Evolutionary conservation across 169 alveolate genomes (phyloP).

Genomic region (Plasmodium knowlesi): DNA sequence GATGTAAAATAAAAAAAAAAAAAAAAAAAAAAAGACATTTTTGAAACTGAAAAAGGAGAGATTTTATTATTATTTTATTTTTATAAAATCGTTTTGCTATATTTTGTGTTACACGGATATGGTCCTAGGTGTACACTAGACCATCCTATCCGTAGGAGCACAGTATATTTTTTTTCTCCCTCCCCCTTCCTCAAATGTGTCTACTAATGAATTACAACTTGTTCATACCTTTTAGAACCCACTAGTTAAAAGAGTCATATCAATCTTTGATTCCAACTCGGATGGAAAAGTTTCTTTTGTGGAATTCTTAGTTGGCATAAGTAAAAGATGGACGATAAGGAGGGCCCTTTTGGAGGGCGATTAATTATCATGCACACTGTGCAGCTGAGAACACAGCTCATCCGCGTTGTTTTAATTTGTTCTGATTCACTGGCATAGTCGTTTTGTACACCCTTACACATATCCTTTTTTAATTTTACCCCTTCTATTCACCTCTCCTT

Average conservation of each 20-base stretch:
- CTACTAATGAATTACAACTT: conserved; percentile 1
- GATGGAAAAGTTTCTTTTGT: conserved; percentile 97
- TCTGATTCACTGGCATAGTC: not conserved
- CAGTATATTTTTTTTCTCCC: not conserved
- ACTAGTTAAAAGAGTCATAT: conserved; percentile 94
- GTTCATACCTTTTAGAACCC: conserved; percentile 90
- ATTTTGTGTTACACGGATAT: not conserved
- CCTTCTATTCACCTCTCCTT: conserved; percentile 29
- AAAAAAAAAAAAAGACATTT: not conserved
- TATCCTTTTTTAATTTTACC: not conserved
- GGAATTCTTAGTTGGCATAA: conserved; percentile 96
- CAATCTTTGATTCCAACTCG: conserved; percentile 95
- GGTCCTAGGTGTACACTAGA: not conserved
- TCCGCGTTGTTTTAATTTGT: not conserved
- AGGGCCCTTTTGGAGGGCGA: not conserved
- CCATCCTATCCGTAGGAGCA: not conserved
- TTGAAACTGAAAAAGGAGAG: not conserved
- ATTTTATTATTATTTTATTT: conserved; percentile 5
- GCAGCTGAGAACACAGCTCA: not conserved
- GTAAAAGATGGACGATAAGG: conserved; percentile 75
- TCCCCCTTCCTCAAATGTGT: not conserved
- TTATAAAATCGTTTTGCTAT: not conserved
- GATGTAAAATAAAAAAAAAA: conserved; percentile 77
- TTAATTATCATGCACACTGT: not conserved
- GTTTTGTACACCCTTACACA: not conserved